Base-by-base conservation (phyloP, 192 early-diverging fungal genomes). In the Coemansia sp. region DNA sequence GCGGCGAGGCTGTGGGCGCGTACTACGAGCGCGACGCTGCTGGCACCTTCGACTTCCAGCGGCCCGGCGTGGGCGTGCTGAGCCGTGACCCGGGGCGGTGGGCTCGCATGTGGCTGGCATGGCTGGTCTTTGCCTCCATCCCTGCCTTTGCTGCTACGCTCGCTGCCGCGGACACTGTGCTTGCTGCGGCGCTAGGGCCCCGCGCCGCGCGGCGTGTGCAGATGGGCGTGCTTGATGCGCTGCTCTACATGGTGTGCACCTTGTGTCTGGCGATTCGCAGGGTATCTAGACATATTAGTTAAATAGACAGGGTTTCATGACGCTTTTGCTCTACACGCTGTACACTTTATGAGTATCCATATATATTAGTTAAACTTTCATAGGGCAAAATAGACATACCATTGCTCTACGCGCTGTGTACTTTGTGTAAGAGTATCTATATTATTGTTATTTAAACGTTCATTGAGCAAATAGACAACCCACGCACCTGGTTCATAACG, bases 401-500 rank as follows among this genome's bases (percentile, higher is more conserved):
- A 6, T 3, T 73, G 2, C 64, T 76, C 19, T 76, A 53, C 40
- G 31, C n/a, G 4, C 37, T 27, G 33, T 81, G 79, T 0, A 57
- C 53, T 17, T 19, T 67, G 33, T 17, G n/a, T n/a, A n/a, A n/a
- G 33, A 19, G 16, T 59, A 36, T 16, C 35, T 1, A 59, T 59
- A 19, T 7, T 33, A 33, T 37, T 9, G 27, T 31, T 59, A 16
- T 19, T 37, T 59, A 79, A 11, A 78, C 68, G 63, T 77, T 84
- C 61, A 89, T 86, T n/a, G 88, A 90, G 77, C 96, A 98, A 66
- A 98, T 98, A 45, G 88, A 84, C 40, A 98, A 78, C 62, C 93
- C 92, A 31, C 95, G 85, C 91, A 98, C 93, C 77, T 95, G 92
- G 68, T 85, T 83, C 83, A 98, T 86, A 21, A 94, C 93, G 24